phyloP scores from a whole-genome alignment of 169 alveolate species.

The Pseudocohnilembus persalinus region DNA sequence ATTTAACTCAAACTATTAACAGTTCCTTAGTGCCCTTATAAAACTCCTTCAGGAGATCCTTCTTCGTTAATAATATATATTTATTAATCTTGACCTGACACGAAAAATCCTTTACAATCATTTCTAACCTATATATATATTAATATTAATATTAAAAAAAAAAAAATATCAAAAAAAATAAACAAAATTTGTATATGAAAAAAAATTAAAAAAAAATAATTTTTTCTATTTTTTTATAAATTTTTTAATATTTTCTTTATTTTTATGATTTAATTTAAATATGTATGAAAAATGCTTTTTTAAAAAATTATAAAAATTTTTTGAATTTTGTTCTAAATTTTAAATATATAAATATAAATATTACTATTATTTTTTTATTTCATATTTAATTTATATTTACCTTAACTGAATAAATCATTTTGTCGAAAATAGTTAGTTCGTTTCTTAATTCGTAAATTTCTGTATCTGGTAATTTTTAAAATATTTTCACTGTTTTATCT shows the following conservation, averaged over 20 bases:
- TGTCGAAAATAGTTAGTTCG: slow-evolving; percentile 12
- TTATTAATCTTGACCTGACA: slow-evolving; percentile 73
- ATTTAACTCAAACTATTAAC: slow-evolving; percentile 62
- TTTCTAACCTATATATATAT: slow-evolving; percentile 1
- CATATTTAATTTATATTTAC: slow-evolving; percentile 2
- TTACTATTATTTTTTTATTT: neutral
- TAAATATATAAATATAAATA: no score
- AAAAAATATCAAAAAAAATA: no score
- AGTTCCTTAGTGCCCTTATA: slow-evolving; percentile 73
- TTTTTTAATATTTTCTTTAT: no score
- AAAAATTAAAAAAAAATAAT: no score
- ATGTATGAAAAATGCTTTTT: no score
- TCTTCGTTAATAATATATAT: slow-evolving; percentile 63
- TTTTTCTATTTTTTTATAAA: no score
- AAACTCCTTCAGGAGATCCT: slow-evolving; percentile 65
- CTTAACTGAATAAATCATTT: slow-evolving; percentile 8
- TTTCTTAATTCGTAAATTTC: slow-evolving; percentile 7
- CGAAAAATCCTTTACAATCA: slow-evolving; percentile 58
- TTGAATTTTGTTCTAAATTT: neutral
- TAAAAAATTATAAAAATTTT: neutral
- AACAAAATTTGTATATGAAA: no score
- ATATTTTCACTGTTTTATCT: slow-evolving; percentile 24
- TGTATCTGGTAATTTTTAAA: neutral
- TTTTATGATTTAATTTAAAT: no score
- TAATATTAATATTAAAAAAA: no score